Conservation (phyloP, 192 early-diverging fungal genomes). For the Umbelopsis sp. region DNA sequence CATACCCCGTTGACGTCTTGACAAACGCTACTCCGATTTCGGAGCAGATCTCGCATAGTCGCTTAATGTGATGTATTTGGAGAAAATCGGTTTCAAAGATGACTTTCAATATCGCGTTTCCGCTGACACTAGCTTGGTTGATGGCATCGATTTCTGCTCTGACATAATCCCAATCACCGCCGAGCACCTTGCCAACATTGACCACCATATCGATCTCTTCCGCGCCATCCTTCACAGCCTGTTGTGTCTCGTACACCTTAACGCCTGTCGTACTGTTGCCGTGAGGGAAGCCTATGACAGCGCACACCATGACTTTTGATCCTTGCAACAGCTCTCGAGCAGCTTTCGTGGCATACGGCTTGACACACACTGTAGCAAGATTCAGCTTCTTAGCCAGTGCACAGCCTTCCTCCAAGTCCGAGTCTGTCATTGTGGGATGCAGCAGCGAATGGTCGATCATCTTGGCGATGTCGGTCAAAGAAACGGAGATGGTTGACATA, state of each 20-base stretch:
- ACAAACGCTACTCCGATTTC: constrained; percentile 50
- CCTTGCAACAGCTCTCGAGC: constrained; percentile 33
- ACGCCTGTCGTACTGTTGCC: constrained; percentile 40
- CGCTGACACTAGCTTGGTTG: constrained; percentile 36
- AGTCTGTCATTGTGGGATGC: constrained; percentile 44
- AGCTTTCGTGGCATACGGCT: constrained; percentile 45
- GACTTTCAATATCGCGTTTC: constrained; percentile 42
- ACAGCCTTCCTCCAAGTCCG: constrained; percentile 47
- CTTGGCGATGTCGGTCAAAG: constrained; percentile 36
- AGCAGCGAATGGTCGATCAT: constrained; percentile 57
- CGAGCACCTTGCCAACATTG: constrained; percentile 46
- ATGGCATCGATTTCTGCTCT: constrained; percentile 39
- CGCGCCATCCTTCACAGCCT: constrained; percentile 47
- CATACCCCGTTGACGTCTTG: constrained; percentile 54
- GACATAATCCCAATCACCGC: constrained; percentile 33
- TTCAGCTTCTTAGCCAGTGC: constrained; percentile 43
- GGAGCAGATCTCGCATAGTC: constrained; percentile 36
- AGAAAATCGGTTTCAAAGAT: constrained; percentile 50
- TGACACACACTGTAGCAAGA: constrained; percentile 48
- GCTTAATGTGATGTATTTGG: constrained; percentile 42
- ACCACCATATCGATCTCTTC: constrained; percentile 55
- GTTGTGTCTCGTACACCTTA: constrained; percentile 46
- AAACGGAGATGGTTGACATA: background rate
- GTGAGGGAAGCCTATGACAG: constrained; percentile 53
- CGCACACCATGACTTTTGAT: constrained; percentile 43